Evolutionary conservation across 129 eudicot genomes (phyloP), one percentile per base, ranked within the genome.

Genomic region (Calendula officinalis): DNA sequence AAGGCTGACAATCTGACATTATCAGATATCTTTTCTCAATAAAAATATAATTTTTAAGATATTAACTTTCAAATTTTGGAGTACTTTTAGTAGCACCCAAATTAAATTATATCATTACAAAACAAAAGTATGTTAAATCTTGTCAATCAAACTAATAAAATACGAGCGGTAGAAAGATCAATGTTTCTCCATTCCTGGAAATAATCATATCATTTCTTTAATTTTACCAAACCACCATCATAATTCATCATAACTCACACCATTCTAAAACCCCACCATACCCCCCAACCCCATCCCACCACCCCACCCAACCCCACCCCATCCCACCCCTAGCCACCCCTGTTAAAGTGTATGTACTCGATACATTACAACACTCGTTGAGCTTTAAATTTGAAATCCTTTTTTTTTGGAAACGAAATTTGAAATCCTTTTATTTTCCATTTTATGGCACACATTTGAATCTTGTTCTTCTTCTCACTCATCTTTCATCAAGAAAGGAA

Each of bases 171-270:
- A 54, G 8, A 0, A 32, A 54, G 11, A 42, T 56, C 16, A 42
- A 56, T 55, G 73, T 56, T 15, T 43, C 52, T 42, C 5, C 15
- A 12, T 54, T 32, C 54, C 32, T 53, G 1, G 32, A 62, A 62
- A 72, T 30, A 8, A 41, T 17, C 8, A 39, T n/a, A 16, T 13
- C 1, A 4, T 57, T 15, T 13, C 3, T 17, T 46, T 46, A 3
- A 5, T 46, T 51, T 60, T 52, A 64, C 63, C 55, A 55, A 64
- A 57, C 62, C 36, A 55, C 42, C 63, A 70, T 71, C 72, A 82
- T 81, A 37, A 67, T 30, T 75, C 63, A 70, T 71, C 72, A 82
- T 81, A 37, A 67, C 38, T 75, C 66, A 66, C 77, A 64, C 84
- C 75, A 70, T 76, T 49, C 66, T 38, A 22, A 6, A 60, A 39